These are phyloP conservation scores for Gentiana macrophylla DNA, from an alignment of 257 asterid genomes.

Conservation along the genomic window DNA sequence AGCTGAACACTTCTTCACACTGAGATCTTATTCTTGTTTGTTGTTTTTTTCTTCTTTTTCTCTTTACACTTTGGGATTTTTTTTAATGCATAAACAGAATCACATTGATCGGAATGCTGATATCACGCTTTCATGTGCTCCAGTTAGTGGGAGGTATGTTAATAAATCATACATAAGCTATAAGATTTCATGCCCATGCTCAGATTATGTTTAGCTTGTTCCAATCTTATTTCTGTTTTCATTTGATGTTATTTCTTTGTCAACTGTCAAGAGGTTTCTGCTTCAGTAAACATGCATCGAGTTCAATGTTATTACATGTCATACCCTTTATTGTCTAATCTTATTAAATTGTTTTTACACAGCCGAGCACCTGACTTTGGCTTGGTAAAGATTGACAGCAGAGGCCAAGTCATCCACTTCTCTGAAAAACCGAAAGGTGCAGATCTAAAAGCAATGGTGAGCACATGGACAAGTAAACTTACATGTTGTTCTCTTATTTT, in stretches of 20 bases:
- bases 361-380: slow-evolving; percentile 94
- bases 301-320: neutral
- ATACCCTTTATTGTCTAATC: neutral
- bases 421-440: slow-evolving; percentile 77
- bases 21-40: neutral
- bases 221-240: neutral
- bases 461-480: neutral
- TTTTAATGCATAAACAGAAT: slow-evolving; percentile 43
- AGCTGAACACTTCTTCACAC: neutral
- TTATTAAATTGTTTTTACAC: slow-evolving; percentile 16
- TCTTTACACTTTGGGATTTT: neutral
- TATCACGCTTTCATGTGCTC: slow-evolving; percentile 81
- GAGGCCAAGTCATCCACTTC: slow-evolving; percentile 68
- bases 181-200: neutral
- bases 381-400: slow-evolving; percentile 75
- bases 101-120: slow-evolving; percentile 89
- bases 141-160: slow-evolving; percentile 74
- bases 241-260: neutral
- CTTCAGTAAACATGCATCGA: neutral
- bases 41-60: neutral
- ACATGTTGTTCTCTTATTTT: neutral
- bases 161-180: neutral
- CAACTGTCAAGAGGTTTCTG: neutral
- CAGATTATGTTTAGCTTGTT: neutral
- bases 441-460: slow-evolving; percentile 84